Evolutionary conservation across 2,329 filamentous ascomycete species (phyloP).

Genomic region (Botrytis fabae): DNA sequence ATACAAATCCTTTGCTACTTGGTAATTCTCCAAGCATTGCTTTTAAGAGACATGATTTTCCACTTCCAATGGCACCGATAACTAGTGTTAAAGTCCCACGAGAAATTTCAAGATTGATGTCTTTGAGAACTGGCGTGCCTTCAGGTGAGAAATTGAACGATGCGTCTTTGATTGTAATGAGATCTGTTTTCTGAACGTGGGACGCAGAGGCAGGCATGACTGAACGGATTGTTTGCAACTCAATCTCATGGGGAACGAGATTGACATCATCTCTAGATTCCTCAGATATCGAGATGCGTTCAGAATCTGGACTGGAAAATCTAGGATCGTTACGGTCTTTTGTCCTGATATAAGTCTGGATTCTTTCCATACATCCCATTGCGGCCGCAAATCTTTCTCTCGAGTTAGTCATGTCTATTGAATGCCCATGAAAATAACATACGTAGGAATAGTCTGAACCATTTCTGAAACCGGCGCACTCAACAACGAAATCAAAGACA

Average conservation of each 20-base stretch:
- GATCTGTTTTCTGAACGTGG: background rate
- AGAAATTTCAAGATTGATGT: slow-evolving; percentile 27
- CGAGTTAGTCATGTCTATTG: background rate
- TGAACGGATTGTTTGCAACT: background rate
- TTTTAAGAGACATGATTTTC: slow-evolving; percentile 38
- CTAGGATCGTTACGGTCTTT: background rate
- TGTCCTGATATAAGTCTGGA: slow-evolving; percentile 10
- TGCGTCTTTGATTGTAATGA: background rate
- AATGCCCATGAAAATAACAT: background rate
- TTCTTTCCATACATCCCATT: slow-evolving; percentile 16
- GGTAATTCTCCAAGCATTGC: slow-evolving; percentile 36
- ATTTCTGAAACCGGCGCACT: slow-evolving; percentile 3
- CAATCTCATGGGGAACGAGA: background rate
- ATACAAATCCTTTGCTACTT: slow-evolving; percentile 24
- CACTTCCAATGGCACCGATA: slow-evolving; percentile 40
- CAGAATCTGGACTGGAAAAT: background rate
- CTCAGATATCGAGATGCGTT: background rate
- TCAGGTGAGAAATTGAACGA: background rate
- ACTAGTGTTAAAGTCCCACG: slow-evolving; percentile 32
- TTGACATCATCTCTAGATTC: background rate
- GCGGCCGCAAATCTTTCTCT: slow-evolving; percentile 1
- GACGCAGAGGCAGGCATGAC: background rate
- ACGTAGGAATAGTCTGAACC: slow-evolving; percentile 19
- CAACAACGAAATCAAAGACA: slow-evolving; percentile 45
- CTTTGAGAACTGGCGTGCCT: slow-evolving; percentile 18